Base-by-base conservation (phyloP, 2,329 filamentous ascomycete genomes). In the Aspergillus terreus region DNA sequence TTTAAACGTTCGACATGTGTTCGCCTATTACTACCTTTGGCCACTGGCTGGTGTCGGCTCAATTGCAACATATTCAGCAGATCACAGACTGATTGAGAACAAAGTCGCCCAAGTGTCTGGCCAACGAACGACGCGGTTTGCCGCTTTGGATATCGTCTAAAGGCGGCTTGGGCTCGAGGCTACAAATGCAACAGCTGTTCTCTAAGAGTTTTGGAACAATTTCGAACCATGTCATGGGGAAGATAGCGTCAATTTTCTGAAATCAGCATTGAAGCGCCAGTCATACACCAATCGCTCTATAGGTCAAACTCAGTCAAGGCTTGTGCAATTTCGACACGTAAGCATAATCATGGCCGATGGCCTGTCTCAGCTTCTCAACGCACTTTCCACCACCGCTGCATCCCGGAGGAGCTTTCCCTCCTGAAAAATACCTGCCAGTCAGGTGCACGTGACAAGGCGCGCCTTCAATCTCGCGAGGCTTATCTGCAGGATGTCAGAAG, bases 391-490 rank as follows among this genome's bases (percentile, higher is more conserved):
- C 14, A 45, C 25, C 25, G 15, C 14, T 32, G 43, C 25, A 32
- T 45, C 43, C 21, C 30, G 43, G 3, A 46, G 45, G 23, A 47
- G 32, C 6, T 47, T n/a, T 50, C 77, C 74, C 9, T 77, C 76
- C 46, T 68, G 67, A 58, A 76, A 68, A 2, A 25, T 68, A 62
- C 36, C 69, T 69, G 0, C 75, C 72, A 25, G 75, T 61, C 6
- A 79, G 55, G 55, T 79, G 76, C 1, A 79, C 61, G 15, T 74
- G 67, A 12, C 71, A 72, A 0, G 77, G 76, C 6, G 70, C 63
- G 0, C 73, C 74, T 40, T 78, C 68, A 1, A 68, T 56, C 0
- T 56, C 53, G 12, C 69, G 64, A 0, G 71, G 58, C 1, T 44
- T 41, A 15, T 55, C 54, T 56, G 27, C 6, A 38, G n/a, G 12